A percentile compares a stretch with the other conserved stretches of the same genome.
These are phyloP conservation scores for Eragrostis tef DNA, from an alignment of 202 grass and related monocot species.

Conservation along the genomic window DNA sequence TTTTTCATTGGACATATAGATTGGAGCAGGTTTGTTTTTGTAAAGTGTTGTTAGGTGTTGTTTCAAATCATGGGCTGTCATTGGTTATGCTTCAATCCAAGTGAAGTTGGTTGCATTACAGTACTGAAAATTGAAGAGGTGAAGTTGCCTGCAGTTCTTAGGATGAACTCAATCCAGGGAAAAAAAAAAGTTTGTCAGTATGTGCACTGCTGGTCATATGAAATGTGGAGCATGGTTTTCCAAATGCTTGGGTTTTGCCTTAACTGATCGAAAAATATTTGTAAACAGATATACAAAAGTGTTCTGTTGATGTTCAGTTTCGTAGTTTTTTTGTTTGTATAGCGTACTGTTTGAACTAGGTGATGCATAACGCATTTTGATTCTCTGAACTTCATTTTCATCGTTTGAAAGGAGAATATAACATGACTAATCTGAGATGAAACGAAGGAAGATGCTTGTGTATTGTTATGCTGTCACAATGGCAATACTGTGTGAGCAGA, in stretches of 20 bases:
- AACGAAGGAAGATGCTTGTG: not conserved
- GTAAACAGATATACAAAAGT: not conserved
- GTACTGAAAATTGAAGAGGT: not conserved
- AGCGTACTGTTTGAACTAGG: not conserved
- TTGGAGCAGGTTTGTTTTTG: conserved; percentile 9
- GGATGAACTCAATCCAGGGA: not conserved
- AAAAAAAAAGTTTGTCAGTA: not conserved
- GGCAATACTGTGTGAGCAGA: not conserved
- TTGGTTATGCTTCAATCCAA: conserved; percentile 29
- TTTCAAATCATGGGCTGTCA: not conserved
- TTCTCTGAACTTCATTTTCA: not conserved
- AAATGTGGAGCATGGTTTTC: not conserved
- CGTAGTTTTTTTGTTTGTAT: not conserved
- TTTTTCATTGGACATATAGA: not conserved
- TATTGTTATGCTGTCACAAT: not conserved
- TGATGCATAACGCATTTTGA: not conserved
- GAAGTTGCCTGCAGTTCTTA: not conserved
- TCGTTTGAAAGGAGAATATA: not conserved
- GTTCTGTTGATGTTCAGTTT: not conserved
- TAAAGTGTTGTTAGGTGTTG: not conserved
- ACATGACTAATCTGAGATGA: conserved; percentile 3
- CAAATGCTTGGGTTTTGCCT: conserved; percentile 12
- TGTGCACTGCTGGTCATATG: not conserved
- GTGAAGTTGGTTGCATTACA: not conserved
- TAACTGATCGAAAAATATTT: conserved; percentile 7